Percentiles rank a stretch among this genome's conserved stretches.
Evolutionary conservation across 2,329 filamentous ascomycete genomes (phyloP).

Genomic region (Monosporascus sp.): DNA sequence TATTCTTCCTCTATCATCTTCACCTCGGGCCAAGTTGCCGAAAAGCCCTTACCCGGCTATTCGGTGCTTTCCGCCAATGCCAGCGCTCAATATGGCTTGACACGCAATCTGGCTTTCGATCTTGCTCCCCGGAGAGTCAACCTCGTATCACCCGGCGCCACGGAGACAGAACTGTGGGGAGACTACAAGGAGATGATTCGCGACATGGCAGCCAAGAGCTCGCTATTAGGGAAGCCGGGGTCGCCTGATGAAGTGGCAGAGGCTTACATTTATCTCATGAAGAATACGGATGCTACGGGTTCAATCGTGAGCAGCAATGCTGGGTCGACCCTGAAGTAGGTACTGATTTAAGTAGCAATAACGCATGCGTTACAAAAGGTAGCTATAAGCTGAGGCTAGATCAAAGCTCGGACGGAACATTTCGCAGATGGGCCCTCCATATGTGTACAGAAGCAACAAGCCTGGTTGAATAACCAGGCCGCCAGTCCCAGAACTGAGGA

Average conservation of each 20-base stretch:
- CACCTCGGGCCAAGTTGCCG: slow-evolving; percentile 48
- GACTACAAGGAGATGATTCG: slow-evolving; percentile 18
- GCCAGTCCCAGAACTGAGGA: too few species aligned
- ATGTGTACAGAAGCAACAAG: too few species aligned
- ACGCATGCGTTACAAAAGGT: too few species aligned
- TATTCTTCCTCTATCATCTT: slow-evolving; percentile 47
- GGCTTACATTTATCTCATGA: slow-evolving; percentile 40
- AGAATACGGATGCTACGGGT: slow-evolving; percentile 34
- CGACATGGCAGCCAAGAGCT: slow-evolving; percentile 10
- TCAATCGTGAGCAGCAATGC: slow-evolving; percentile 22
- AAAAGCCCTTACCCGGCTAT: slow-evolving; percentile 50
- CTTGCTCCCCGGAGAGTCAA: slow-evolving; percentile 60
- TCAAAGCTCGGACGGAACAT: too few species aligned
- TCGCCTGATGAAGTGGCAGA: slow-evolving; percentile 37
- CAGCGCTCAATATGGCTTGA: too few species aligned
- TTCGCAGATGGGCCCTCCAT: too few species aligned
- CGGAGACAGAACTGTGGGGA: slow-evolving; percentile 38
- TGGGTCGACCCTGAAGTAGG: slow-evolving; percentile 9
- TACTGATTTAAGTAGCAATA: too few species aligned
- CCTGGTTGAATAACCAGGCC: too few species aligned
- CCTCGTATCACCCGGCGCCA: slow-evolving; percentile 50
- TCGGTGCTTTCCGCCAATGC: too few species aligned
- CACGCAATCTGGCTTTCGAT: too few species aligned
- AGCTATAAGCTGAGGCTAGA: too few species aligned
- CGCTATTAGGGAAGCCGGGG: slow-evolving; percentile 19